Evolutionary conservation across 495 filamentous ascomycete species (phyloP).

Genomic region (Ramalina intermedia): DNA sequence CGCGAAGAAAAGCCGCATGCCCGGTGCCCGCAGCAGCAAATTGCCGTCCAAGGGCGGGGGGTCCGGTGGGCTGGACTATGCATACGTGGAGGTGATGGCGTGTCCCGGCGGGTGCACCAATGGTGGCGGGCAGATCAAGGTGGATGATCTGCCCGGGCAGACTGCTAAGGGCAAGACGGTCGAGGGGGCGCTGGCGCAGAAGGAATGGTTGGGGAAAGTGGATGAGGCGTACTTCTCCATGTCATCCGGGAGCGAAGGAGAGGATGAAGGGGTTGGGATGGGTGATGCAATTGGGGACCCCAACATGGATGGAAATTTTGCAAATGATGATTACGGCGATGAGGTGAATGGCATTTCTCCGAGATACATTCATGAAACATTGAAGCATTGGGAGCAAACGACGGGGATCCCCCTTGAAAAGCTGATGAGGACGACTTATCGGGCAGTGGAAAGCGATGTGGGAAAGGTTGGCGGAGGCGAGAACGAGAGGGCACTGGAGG

Average conservation of each 20-base stretch:
- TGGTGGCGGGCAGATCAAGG: slow-evolving; percentile 87
- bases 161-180: not conserved
- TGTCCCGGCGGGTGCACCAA: slow-evolving; percentile 97
- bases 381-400: slow-evolving; percentile 57
- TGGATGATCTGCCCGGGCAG: slow-evolving; percentile 48
- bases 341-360: slow-evolving; percentile 43
- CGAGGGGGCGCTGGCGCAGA: slow-evolving; percentile 13
- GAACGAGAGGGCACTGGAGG: slow-evolving; percentile 70
- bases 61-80: slow-evolving; percentile 40
- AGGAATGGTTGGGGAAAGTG: slow-evolving; percentile 65
- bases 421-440: slow-evolving; percentile 71
- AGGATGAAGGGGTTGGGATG: slow-evolving; percentile 12
- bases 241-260: slow-evolving; percentile 22
- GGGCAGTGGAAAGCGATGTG: slow-evolving; percentile 87
- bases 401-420: slow-evolving; percentile 57
- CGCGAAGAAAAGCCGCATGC: slow-evolving; percentile 54
- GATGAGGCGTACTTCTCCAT: slow-evolving; percentile 93
- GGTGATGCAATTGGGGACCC: slow-evolving; percentile 2
- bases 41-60: slow-evolving; percentile 23
- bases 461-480: slow-evolving; percentile 55
- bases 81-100: slow-evolving; percentile 96
- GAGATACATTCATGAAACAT: slow-evolving; percentile 26
- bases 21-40: slow-evolving; percentile 41
- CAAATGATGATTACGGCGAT: slow-evolving; percentile 16
- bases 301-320: slow-evolving; percentile 4